These are phyloP conservation scores for Psilocybe sp. DNA, from an alignment of 768 basidiomycete species.

Conservation along the genomic window DNA sequence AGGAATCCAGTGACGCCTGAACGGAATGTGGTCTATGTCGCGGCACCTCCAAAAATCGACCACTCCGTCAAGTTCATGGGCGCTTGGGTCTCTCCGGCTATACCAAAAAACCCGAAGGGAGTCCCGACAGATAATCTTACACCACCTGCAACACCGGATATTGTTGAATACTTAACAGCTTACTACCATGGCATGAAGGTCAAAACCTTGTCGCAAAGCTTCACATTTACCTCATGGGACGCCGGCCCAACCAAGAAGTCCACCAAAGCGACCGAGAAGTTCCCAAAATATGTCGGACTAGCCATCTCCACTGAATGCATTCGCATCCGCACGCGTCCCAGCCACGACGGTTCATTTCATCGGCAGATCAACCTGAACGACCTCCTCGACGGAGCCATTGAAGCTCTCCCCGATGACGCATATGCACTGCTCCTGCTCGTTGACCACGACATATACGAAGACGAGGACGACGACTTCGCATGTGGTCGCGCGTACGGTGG, in stretches of 20 bases:
- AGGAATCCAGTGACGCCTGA: conserved; percentile 27
- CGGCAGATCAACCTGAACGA: conserved; percentile 35
- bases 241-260: conserved; percentile 6
- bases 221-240: conserved; percentile 27
- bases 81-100: conserved; percentile 20
- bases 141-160: conserved; percentile 18
- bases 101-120: not conserved
- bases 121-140: not conserved
- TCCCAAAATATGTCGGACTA: conserved; percentile 26
- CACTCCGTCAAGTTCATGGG: conserved; percentile 18
- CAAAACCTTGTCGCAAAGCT: conserved; percentile 16
- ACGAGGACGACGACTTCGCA: conserved; percentile 32
- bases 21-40: conserved; percentile 28
- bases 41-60: conserved; percentile 24
- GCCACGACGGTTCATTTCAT: conserved; percentile 21
- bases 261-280: conserved; percentile 1
- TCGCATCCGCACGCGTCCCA: conserved; percentile 29
- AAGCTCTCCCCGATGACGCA: conserved; percentile 29
- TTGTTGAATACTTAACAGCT: conserved; percentile 28
- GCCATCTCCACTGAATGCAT: conserved; percentile 27
- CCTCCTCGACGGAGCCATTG: conserved; percentile 32
- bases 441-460: conserved; percentile 32
- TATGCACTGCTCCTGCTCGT: conserved; percentile 33
- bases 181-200: conserved; percentile 33
- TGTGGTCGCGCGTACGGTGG: conserved; percentile 39